Evolutionary conservation across 805 yeast species (phyloP).

Genomic region (Torulaspora microellipsoides): DNA sequence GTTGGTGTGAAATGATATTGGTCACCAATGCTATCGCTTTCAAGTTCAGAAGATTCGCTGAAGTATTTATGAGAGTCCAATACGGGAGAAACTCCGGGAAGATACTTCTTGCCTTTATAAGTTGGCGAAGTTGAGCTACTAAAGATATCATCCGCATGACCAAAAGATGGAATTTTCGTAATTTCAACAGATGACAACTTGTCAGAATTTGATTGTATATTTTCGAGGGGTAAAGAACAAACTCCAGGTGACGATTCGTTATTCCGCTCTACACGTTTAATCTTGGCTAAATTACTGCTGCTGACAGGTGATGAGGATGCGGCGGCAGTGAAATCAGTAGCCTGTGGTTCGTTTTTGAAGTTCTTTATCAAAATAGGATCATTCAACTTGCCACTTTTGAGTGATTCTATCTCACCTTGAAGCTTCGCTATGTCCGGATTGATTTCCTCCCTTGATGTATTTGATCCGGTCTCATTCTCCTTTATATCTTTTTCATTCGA

Average conservation of each 20-base stretch:
- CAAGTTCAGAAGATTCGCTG: slow-evolving; percentile 3
- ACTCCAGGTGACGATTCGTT: no score
- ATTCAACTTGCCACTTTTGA: slow-evolving; percentile 5
- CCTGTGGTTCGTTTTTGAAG: background rate
- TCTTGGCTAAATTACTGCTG: no score
- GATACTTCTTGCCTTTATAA: slow-evolving; percentile 3
- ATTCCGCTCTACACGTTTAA: no score
- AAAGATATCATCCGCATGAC: background rate
- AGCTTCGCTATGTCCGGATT: slow-evolving; percentile 3
- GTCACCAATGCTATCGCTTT: slow-evolving; percentile 2
- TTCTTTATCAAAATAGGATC: slow-evolving; percentile 8
- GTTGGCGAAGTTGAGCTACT: slow-evolving; percentile 5
- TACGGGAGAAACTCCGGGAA: slow-evolving; percentile 4
- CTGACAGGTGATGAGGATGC: background rate
- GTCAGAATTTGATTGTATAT: background rate
- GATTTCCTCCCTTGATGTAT: no score
- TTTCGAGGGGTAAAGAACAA: no score
- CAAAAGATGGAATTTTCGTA: slow-evolving; percentile 1
- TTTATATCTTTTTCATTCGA: no score
- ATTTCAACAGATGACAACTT: slow-evolving; percentile 1
- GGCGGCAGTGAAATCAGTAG: background rate
- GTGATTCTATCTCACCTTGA: slow-evolving; percentile 10
- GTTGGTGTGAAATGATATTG: slow-evolving; percentile 6
- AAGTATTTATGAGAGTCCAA: slow-evolving; percentile 7
- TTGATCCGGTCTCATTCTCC: no score